Evolutionary conservation across 176 grass and related monocot genomes (phyloP).

Genomic region (Miscanthus lutarioriparius): DNA sequence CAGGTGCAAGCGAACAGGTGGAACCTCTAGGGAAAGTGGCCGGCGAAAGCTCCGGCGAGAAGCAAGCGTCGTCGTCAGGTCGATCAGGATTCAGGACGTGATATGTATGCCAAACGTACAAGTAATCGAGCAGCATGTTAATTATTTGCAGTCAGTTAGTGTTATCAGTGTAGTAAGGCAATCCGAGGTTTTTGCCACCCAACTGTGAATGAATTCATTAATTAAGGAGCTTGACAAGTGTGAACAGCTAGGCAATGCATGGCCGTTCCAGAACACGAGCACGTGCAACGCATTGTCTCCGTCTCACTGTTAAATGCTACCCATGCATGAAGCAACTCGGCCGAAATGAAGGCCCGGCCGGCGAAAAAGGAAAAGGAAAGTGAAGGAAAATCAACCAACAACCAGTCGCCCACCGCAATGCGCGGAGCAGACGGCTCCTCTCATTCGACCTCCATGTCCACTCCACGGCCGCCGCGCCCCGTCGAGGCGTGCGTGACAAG

Average conservation of each 20-base stretch:
- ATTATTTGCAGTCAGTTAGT: not conserved
- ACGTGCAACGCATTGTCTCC: too few species aligned
- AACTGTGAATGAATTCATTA: too few species aligned
- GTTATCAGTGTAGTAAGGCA: not conserved
- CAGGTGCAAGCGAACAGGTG: too few species aligned
- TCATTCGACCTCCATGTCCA: slow-evolving; percentile 19
- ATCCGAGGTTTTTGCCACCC: too few species aligned
- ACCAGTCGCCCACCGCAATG: not conserved
- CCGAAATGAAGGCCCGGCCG: too few species aligned
- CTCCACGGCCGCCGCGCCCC: not conserved
- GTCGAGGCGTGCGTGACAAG: not conserved
- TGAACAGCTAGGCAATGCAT: too few species aligned
- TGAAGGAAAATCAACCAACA: not conserved
- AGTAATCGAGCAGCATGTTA: not conserved
- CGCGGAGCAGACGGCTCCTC: not conserved
- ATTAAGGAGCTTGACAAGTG: too few species aligned
- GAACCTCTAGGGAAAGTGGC: not conserved
- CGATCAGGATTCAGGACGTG: not conserved
- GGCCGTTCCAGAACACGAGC: too few species aligned
- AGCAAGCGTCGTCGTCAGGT: not conserved
- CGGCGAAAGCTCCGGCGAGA: not conserved
- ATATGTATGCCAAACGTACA: not conserved
- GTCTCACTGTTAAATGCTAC: too few species aligned
- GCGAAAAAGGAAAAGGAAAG: rapidly evolving
- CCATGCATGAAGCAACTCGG: too few species aligned